These are phyloP conservation scores for Hypoxylon sp. DNA, from an alignment of 2,329 filamentous ascomycete species.

Conservation along the genomic window DNA sequence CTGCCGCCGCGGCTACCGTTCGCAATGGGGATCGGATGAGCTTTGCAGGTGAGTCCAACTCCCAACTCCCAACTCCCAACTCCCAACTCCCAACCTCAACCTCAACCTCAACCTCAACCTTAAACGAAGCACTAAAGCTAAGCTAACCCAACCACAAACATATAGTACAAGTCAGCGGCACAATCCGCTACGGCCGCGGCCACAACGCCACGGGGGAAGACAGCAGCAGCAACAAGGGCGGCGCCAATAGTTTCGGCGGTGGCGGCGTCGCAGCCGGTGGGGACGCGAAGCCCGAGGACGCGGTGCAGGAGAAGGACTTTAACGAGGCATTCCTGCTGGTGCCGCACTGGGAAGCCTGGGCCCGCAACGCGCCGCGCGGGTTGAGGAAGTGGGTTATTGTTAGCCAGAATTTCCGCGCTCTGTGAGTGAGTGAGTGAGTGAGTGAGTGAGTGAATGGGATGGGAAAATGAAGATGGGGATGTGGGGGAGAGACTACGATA, in stretches of 20 bases:
- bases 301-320: constrained; percentile 72
- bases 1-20: constrained; percentile 25
- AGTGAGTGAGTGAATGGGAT: background rate
- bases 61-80: too few species aligned
- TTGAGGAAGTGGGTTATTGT: constrained; percentile 75
- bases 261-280: background rate
- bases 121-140: background rate
- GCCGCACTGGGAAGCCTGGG: constrained; percentile 76
- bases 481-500: background rate
- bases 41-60: constrained; percentile 61
- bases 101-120: background rate
- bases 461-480: constrained; percentile 1
- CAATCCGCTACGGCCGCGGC: constrained; percentile 76
- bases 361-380: constrained; percentile 67
- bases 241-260: background rate
- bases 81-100: too few species aligned
- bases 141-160: background rate
- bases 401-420: constrained; percentile 78
- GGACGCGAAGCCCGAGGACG: constrained; percentile 61
- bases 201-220: constrained; percentile 62
- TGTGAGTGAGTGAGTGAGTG: constrained; percentile 54
- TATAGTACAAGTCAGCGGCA: constrained; percentile 78
- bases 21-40: constrained; percentile 72
- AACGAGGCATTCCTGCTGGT: constrained; percentile 86
- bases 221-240: background rate